Evolutionary conservation across 192 early-diverging fungal species (phyloP), one percentile per base, ranked within the genome.

Genomic region (Rhizophagus prolifer): DNA sequence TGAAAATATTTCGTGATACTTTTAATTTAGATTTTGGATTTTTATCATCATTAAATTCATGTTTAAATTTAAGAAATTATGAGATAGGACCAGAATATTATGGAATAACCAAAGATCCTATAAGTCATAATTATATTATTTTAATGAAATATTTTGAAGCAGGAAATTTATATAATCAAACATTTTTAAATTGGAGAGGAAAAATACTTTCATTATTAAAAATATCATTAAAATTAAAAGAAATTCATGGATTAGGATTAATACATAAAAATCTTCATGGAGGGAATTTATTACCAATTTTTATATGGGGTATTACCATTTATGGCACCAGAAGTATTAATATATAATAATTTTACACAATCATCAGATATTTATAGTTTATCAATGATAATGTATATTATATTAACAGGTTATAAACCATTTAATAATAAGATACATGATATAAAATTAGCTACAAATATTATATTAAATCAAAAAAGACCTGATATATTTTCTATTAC

Each of bases 291-390:
- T 66, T 66, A 19, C 13, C 34, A 28, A 36, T 34, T 34, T 8
- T 34, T 30, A 25, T 66, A 66, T 28, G 64, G 64, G 8, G 64
- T 66, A 1, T 26, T 66, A 30, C 64, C 64, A 66, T 66, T 30
- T 66, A 36, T 66, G 28, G 64, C 64, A 66, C 64, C 64, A 2
- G 64, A 66, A 66, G 28, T 66, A 28, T 66, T 66, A 26, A 23
- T 13, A 13, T 5, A 34, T 30, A 34, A 65, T 30, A 26, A 65
- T 14, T 65, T 21, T 21, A 65, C 63, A 16, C 63, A 26, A 21
- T 34, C 26, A 21, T 66, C 64, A 14, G 64, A 66, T 36, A 66
- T 66, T 36, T 66, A 66, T 66, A 34, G 28, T 30, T 28, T 66
- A 8, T 28, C 28, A 19, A 66, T 66, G 26, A 28, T 66, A 25